Evolutionary conservation across 306 rosid genomes (phyloP).

Genomic region (Clitoria ternatea): DNA sequence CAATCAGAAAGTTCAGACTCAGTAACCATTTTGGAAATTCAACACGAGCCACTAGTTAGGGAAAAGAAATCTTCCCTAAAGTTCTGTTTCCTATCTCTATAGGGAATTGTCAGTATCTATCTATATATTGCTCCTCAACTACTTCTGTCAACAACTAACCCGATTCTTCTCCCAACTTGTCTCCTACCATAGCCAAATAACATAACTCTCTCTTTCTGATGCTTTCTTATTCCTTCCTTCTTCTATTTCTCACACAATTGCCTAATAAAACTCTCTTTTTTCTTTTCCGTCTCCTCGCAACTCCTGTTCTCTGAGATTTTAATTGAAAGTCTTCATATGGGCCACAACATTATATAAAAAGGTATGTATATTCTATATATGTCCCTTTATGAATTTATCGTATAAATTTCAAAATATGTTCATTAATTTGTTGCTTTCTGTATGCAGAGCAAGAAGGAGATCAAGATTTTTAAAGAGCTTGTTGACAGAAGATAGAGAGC

Average conservation of each 20-base stretch:
- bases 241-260: not conserved
- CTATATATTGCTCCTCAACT: too few relatives aligned
- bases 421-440: not conserved
- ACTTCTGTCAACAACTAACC: slow-evolving; percentile 13
- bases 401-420: too few relatives aligned
- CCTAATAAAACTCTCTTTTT: not conserved
- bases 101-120: not conserved
- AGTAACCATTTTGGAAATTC: not conserved
- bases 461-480: not conserved
- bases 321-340: not conserved
- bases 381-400: too few relatives aligned
- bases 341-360: not conserved
- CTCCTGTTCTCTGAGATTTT: not conserved
- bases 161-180: not conserved
- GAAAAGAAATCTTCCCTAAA: not conserved
- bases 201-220: not conserved
- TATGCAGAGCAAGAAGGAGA: not conserved
- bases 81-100: not conserved
- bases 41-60: slow-evolving; percentile 14
- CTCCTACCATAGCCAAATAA: not conserved
- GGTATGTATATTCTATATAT: not conserved
- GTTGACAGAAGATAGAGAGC: slow-evolving; percentile 70
- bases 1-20: too few relatives aligned
- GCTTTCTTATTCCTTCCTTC: not conserved
- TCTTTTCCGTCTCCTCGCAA: not conserved